Base-by-base conservation (phyloP, 768 basidiomycete species). In the Tulasnella sp. region DNA sequence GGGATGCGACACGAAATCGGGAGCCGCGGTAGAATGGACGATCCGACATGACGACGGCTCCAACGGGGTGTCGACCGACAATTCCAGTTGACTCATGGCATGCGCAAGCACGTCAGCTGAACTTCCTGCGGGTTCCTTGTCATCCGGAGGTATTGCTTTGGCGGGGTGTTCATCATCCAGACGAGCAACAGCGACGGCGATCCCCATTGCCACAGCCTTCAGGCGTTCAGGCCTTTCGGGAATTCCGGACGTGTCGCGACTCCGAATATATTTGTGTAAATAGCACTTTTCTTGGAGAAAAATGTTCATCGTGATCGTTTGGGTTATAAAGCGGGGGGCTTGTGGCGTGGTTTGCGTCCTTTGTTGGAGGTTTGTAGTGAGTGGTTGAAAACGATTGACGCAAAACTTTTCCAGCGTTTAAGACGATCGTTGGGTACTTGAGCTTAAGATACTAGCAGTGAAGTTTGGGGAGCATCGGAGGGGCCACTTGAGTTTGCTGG, bases 221-320 rank as follows among this genome's bases (percentile, higher is more conserved):
- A 98, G 71, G 21, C 94, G 80, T 66, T 96, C 87, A 0, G 93
- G 93, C 8, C 89, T 77, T 67, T 98, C 94, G n/a, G 93, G 80
- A 52, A 96, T 82, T 42, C 74, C 72, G 1, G 86, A 87, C 0
- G 74, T 73, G 63, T 89, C 83, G 49, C 77, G 75, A 14, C 82
- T 80, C 14, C 92, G 82, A 53, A 92, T 88, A 64, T 81, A 94
- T 46, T 72, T 76, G 65, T 90, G 87, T 58, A 79, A 72, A 15
- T 81, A 73, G 65, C 87, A 88, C 14, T 79, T 77, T 57, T 84
- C 81, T 68, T 90, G 88, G 11, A 88, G 65, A 62, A 72, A 75
- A 40, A 79, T 53, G 2, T 54, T 54, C 17, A 62, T 64, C 34
- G 52, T 58, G 17, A n/a, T n/a, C n/a, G n/a, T n/a, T n/a, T n/a